Evolutionary conservation across 257 asterid species (phyloP).

Genomic region (Gentiana macrophylla): DNA sequence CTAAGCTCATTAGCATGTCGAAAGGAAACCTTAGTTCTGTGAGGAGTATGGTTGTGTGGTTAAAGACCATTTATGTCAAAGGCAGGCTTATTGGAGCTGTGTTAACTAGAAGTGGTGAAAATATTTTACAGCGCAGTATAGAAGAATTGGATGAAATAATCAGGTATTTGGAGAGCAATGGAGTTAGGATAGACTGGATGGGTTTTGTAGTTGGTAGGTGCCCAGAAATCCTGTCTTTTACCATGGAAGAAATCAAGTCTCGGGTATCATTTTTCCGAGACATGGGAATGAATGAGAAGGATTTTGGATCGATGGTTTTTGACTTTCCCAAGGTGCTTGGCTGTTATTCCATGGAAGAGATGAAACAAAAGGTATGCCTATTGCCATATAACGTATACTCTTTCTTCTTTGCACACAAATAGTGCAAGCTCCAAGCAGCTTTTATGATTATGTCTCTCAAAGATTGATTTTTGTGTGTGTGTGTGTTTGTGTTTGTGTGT

Average conservation of each 20-base stretch:
- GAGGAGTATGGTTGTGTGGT: constrained; percentile 56
- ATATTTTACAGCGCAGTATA: constrained; percentile 33
- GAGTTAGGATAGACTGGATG: constrained; percentile 83
- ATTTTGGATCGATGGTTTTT: constrained; percentile 90
- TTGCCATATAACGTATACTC: not conserved
- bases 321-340: constrained; percentile 92
- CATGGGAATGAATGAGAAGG: constrained; percentile 72
- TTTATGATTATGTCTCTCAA: not conserved
- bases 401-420: not conserved
- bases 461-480: not conserved
- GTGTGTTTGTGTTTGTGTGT: not conserved
- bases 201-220: constrained; percentile 77
- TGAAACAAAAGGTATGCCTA: constrained; percentile 68
- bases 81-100: constrained; percentile 83
- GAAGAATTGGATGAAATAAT: constrained; percentile 59
- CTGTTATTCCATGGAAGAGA: constrained; percentile 73
- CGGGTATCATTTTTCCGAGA: constrained; percentile 53
- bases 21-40: constrained; percentile 56
- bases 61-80: constrained; percentile 56
- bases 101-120: constrained; percentile 46
- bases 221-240: constrained; percentile 66
- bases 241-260: constrained; percentile 55
- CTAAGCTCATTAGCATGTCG: constrained; percentile 61
- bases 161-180: constrained; percentile 55
- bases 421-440: not conserved